Percentiles rank a stretch among this genome's conserved stretches.
Evolutionary conservation across 1,284 basidiomycete genomes (phyloP).

Genomic region (Ustilago cynodontis): DNA sequence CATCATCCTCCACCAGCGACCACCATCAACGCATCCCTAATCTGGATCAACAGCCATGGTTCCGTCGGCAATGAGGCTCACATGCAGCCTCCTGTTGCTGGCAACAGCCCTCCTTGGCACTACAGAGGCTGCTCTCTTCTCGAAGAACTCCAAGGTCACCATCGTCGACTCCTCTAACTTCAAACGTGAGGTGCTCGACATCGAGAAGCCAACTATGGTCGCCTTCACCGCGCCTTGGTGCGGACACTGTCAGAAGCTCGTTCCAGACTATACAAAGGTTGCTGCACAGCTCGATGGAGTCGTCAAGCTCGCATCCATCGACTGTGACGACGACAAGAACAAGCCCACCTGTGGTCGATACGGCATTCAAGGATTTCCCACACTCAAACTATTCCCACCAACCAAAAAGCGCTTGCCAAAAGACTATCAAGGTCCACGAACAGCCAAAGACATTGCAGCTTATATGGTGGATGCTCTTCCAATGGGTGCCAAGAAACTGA

Average conservation of each 20-base stretch:
- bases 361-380: conserved; percentile 92
- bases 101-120: conserved; percentile 18
- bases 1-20: not conserved
- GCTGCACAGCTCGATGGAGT: conserved; percentile 83
- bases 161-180: conserved; percentile 54
- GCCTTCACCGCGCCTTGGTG: conserved; percentile 71
- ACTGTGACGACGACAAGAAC: conserved; percentile 88
- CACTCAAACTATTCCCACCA: conserved; percentile 76
- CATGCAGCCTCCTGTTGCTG: conserved; percentile 37
- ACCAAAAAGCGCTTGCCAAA: conserved; percentile 75
- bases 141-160: conserved; percentile 58
- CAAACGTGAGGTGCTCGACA: conserved; percentile 62
- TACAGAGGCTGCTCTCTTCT: conserved; percentile 58
- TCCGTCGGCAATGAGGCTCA: conserved; percentile 9
- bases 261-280: conserved; percentile 85
- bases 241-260: conserved; percentile 84
- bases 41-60: conserved; percentile 1
- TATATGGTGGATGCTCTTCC: conserved; percentile 83
- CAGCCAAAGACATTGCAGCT: conserved; percentile 80
- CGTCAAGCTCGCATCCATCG: conserved; percentile 87
- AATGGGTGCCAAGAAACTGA: conserved; percentile 76
- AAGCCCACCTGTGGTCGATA: conserved; percentile 84
- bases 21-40: not conserved
- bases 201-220: conserved; percentile 70
- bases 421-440: conserved; percentile 81